Conservation (phyloP, 2,329 filamentous ascomycete genomes). For the Rhynchosporium secalis region DNA sequence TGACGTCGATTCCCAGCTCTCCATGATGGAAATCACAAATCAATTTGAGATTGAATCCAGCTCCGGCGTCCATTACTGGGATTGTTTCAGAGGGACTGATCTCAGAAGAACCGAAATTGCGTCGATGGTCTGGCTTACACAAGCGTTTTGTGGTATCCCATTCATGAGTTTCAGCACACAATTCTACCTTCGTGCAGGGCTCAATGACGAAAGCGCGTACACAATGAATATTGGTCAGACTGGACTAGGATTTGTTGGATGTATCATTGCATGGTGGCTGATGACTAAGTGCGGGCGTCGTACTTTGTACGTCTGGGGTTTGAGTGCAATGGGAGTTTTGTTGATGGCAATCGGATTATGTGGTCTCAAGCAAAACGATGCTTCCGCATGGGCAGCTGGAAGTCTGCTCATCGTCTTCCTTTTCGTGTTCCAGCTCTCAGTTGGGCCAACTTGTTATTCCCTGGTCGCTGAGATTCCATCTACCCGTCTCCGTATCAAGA, state of each 20-base stretch:
- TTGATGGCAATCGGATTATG: conserved; percentile 11
- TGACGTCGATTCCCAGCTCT: conserved; percentile 1
- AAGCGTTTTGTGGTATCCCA: conserved; percentile 3
- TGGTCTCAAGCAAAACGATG: conserved; percentile 1
- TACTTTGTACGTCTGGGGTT: conserved; percentile 7
- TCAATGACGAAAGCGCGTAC: neutral
- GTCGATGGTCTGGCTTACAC: conserved; percentile 7
- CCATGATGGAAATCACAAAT: conserved; percentile 9
- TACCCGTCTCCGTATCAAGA: conserved; percentile 4
- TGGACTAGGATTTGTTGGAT: conserved; percentile 4
- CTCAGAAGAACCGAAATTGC: neutral
- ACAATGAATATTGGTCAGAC: conserved; percentile 6
- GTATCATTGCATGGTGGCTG: conserved; percentile 6
- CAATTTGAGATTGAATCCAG: conserved; percentile 7
- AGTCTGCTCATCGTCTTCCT: conserved; percentile 3
- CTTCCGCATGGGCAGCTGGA: neutral
- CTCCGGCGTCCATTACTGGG: conserved; percentile 9
- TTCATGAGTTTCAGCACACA: conserved; percentile 12
- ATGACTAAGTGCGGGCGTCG: conserved; percentile 9
- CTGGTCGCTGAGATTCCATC: conserved; percentile 7
- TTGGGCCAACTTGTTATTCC: conserved; percentile 3
- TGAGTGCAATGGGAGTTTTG: conserved; percentile 1
- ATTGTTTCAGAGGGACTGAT: conserved; percentile 7
- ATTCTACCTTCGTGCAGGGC: conserved; percentile 2
- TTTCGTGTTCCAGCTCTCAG: conserved; percentile 8